A percentile compares a stretch with the other conserved stretches of the same genome.
Conservation (phyloP, 2,329 filamentous ascomycete genomes). For the Hypoxylon sp. region DNA sequence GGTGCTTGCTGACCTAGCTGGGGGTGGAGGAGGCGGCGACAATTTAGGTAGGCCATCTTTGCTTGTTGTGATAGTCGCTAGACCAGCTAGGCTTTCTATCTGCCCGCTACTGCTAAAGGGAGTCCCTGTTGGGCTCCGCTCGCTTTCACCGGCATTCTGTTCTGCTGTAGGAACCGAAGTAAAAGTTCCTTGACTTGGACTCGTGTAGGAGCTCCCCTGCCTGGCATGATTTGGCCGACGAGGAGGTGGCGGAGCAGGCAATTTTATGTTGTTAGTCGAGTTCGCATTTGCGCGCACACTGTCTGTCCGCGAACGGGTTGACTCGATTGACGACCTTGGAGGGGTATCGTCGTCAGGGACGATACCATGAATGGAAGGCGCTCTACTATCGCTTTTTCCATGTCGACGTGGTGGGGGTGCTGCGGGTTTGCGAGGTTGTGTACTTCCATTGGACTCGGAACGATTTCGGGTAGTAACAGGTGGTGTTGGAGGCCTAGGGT, state of each 20-base stretch:
- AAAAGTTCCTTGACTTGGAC: conserved; percentile 53
- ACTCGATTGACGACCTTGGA: conserved; percentile 67
- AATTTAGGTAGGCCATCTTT: conserved; percentile 52
- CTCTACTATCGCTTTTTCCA: conserved; percentile 62
- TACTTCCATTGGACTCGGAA: conserved; percentile 52
- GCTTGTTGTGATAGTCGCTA: conserved; percentile 42
- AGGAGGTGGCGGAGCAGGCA: conserved; percentile 70
- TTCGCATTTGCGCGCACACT: conserved; percentile 61
- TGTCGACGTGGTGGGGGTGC: conserved; percentile 68
- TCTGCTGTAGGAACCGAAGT: conserved; percentile 36
- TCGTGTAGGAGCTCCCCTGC: conserved; percentile 49
- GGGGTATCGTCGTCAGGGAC: conserved; percentile 58
- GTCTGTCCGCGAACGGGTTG: conserved; percentile 63
- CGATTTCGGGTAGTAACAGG: conserved; percentile 56
- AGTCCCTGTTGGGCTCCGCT: conserved; percentile 39
- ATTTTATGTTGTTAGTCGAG: conserved; percentile 48
- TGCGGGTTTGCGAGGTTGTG: conserved; percentile 59
- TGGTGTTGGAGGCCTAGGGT: conserved; percentile 59
- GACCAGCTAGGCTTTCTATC: conserved; percentile 18
- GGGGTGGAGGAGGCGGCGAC: conserved; percentile 62
- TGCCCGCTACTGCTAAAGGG: conserved; percentile 30
- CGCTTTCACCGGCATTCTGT: conserved; percentile 42
- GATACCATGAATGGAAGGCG: conserved; percentile 40
- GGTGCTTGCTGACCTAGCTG: conserved; percentile 61
- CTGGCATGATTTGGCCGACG: conserved; percentile 62